Evolutionary conservation across 768 basidiomycete species (phyloP).

Genomic region (Leccinum rimulosum): DNA sequence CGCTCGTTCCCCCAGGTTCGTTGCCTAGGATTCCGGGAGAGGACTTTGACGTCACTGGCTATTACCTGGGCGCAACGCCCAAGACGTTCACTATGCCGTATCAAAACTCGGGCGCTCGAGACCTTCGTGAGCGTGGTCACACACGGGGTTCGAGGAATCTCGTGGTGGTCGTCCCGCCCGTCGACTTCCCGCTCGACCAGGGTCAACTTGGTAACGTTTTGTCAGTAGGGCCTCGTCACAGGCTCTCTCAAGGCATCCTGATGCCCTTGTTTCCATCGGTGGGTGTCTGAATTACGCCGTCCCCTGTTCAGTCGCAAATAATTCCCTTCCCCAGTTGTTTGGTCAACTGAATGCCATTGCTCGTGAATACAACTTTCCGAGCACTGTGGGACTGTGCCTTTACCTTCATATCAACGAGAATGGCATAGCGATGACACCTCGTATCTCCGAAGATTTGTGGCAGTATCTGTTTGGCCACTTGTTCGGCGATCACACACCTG

Average conservation of each 20-base stretch:
- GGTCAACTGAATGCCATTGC: conserved; percentile 77
- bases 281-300: conserved; percentile 11
- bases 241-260: conserved; percentile 65
- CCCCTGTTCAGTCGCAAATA: neutral
- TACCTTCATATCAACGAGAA: conserved; percentile 65
- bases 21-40: neutral
- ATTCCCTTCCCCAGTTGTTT: conserved; percentile 51
- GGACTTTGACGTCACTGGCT: conserved; percentile 16
- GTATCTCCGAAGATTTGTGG: conserved; percentile 81
- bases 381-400: conserved; percentile 72
- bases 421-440: conserved; percentile 57
- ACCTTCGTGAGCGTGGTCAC: conserved; percentile 39
- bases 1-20: neutral
- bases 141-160: conserved; percentile 49
- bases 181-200: conserved; percentile 55
- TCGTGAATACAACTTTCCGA: conserved; percentile 79
- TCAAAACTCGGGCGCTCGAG: conserved; percentile 45
- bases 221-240: conserved; percentile 56
- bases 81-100: conserved; percentile 55
- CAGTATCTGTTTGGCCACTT: conserved; percentile 64
- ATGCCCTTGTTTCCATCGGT: conserved; percentile 79
- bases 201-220: conserved; percentile 57
- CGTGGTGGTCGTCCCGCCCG: conserved; percentile 65
- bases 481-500: conserved; percentile 41
- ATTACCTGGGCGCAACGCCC: neutral